Evolutionary conservation across 2,329 filamentous ascomycete species (phyloP), one percentile per base, ranked within the genome.

Genomic region (Metarhizium robertsii): DNA sequence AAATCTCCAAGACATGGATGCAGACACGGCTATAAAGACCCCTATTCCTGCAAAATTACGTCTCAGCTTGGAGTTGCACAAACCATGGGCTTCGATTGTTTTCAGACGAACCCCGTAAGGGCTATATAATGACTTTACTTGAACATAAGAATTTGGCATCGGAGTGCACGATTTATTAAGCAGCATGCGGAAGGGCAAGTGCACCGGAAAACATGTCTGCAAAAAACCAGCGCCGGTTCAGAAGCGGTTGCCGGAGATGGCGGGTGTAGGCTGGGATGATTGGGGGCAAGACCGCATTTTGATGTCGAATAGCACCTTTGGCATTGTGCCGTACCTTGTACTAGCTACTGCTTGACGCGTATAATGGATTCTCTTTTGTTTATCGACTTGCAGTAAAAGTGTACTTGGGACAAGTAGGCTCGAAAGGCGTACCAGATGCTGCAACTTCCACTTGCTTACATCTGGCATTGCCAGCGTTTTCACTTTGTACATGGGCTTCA

Each of bases 281-380:
- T 8, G 18, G 20, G 45, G 20, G 45, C 16, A 30, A 13, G 11
- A 14, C 13, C 2, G 30, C 10, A n/a, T 20, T 48, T 48, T 48
- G 45, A 48, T 48, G 18, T 32, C 5, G 48, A 43, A 49, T 40
- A 52, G 49, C 49, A 38, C 29, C 38, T 20, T 34, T 38, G 43
- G n/a, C 47, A 50, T 38, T 51, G 53, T 51, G 48, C 42, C 47
- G 53, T 55, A 52, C 48, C 25, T 47, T 42, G 48, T 51, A 52
- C 49, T 47, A 34, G 53, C 53, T 50, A 55, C 42, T 14, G 18
- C 46, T 55, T 20, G 49, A 45, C 53, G 42, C 50, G 50, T 50
- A 50, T 20, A 55, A 52, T 45, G 50, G 13, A 47, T 49, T 47
- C 25, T 46, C 6, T 38, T 48, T 47, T 52, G 29, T 52, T 18